These are phyloP conservation scores for Arachnopeziza araneosa DNA, from an alignment of 2,329 filamentous ascomycete species.

Conservation along the genomic window DNA sequence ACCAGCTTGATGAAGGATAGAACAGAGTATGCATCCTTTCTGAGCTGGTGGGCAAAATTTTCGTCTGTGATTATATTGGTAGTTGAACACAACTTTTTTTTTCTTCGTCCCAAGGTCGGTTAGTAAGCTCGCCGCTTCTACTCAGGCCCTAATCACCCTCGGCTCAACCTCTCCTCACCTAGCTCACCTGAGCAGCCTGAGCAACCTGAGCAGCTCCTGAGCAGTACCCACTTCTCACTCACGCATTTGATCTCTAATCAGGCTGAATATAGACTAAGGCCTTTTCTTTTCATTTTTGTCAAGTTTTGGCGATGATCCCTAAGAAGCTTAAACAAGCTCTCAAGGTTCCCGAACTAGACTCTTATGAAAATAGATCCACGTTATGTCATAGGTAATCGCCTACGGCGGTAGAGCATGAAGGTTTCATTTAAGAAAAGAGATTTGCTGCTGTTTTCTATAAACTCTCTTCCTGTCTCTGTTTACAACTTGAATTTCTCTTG, in stretches of 20 bases:
- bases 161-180: neutral
- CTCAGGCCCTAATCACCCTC: neutral
- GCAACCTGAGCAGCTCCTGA: neutral
- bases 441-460: too few species aligned
- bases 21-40: too few species aligned
- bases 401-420: too few species aligned
- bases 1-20: too few species aligned
- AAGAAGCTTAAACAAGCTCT: constrained; percentile 1
- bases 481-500: too few species aligned
- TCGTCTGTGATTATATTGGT: too few species aligned
- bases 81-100: neutral
- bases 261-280: constrained; percentile 1
- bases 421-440: too few species aligned
- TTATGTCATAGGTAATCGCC: too few species aligned
- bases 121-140: neutral
- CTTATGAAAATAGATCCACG: too few species aligned
- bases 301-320: too few species aligned
- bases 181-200: neutral
- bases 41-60: too few species aligned
- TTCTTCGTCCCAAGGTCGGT: neutral
- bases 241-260: constrained; percentile 1
- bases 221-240: neutral
- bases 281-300: constrained; percentile 1
- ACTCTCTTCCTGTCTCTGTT: too few species aligned
- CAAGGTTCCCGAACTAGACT: neutral